Evolutionary conservation across 1,139 yeast species (phyloP).

Genomic region (Sugiyamaella novakii): DNA sequence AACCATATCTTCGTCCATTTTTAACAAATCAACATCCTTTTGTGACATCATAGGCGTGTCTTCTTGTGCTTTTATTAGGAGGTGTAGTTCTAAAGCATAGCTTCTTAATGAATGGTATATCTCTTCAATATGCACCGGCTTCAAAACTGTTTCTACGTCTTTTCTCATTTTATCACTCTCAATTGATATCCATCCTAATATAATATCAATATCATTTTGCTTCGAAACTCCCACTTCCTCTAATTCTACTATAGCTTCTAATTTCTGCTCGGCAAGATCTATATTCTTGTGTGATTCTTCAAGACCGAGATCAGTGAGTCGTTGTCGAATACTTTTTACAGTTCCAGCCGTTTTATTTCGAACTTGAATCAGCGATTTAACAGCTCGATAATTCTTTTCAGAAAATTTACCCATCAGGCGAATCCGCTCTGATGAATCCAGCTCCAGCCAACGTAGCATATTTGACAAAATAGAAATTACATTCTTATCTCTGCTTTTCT

Average conservation of each 20-base stretch:
- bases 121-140: background rate
- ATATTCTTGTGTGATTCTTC: slow-evolving; percentile 11
- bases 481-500: slow-evolving; percentile 2
- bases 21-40: background rate
- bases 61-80: background rate
- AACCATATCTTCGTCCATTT: slow-evolving; percentile 12
- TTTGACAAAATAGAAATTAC: slow-evolving; percentile 33
- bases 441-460: slow-evolving; percentile 38
- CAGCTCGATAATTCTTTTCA: slow-evolving; percentile 32
- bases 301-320: slow-evolving; percentile 3
- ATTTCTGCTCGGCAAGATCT: slow-evolving; percentile 19
- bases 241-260: slow-evolving; percentile 19
- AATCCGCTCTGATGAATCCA: slow-evolving; percentile 37
- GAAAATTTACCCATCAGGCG: slow-evolving; percentile 36
- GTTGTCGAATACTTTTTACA: background rate
- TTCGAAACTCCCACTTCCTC: slow-evolving; percentile 35
- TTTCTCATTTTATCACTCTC: slow-evolving; percentile 31
- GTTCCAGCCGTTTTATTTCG: slow-evolving; percentile 16
- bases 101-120: background rate
- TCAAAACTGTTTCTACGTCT: slow-evolving; percentile 4
- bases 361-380: slow-evolving; percentile 26
- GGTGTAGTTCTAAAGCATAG: background rate
- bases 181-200: slow-evolving; percentile 39
- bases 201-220: slow-evolving; percentile 31
- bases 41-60: slow-evolving; percentile 4